Percentiles rank a stretch among this genome's conserved stretches.
These are phyloP conservation scores for Thelonectria olida DNA, from an alignment of 2,329 filamentous ascomycete species.

Conservation along the genomic window DNA sequence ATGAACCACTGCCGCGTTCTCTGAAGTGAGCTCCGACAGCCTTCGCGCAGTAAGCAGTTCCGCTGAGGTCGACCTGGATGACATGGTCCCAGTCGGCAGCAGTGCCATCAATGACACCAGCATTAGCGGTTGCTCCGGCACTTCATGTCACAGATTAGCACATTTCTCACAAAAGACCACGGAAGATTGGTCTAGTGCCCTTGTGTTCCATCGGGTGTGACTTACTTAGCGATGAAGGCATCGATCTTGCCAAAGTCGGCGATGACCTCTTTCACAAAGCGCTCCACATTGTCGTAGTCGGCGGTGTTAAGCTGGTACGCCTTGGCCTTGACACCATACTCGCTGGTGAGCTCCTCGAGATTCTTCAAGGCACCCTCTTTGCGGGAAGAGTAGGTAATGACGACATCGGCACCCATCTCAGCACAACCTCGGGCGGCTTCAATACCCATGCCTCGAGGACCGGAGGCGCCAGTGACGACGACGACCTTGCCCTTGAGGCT, in stretches of 20 bases:
- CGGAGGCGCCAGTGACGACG: conserved; percentile 75
- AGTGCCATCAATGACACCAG: conserved; percentile 72
- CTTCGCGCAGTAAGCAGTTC: conserved; percentile 55
- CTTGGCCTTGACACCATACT: conserved; percentile 74
- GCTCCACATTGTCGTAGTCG: conserved; percentile 60
- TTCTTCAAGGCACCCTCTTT: conserved; percentile 75
- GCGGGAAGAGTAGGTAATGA: conserved; percentile 76
- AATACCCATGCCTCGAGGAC: conserved; percentile 75
- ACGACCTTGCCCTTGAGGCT: conserved; percentile 78
- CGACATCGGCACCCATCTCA: conserved; percentile 76
- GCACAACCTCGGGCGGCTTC: conserved; percentile 75
- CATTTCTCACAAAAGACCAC: neutral
- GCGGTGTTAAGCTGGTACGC: conserved; percentile 69
- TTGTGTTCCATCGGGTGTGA: conserved; percentile 56
- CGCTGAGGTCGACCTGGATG: conserved; percentile 54
- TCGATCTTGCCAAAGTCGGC: conserved; percentile 79
- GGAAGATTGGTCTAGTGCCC: neutral
- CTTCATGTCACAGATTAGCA: conserved; percentile 18
- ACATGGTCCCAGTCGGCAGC: conserved; percentile 73
- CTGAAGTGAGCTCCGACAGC: conserved; percentile 54
- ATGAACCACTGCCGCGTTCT: conserved; percentile 53
- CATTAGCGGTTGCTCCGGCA: conserved; percentile 74
- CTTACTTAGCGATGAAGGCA: conserved; percentile 78
- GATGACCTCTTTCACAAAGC: conserved; percentile 69
- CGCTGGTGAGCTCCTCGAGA: conserved; percentile 69